phyloP scores from a whole-genome alignment of 2,329 filamentous ascomycete genomes.

The Sporothrix luriei region DNA sequence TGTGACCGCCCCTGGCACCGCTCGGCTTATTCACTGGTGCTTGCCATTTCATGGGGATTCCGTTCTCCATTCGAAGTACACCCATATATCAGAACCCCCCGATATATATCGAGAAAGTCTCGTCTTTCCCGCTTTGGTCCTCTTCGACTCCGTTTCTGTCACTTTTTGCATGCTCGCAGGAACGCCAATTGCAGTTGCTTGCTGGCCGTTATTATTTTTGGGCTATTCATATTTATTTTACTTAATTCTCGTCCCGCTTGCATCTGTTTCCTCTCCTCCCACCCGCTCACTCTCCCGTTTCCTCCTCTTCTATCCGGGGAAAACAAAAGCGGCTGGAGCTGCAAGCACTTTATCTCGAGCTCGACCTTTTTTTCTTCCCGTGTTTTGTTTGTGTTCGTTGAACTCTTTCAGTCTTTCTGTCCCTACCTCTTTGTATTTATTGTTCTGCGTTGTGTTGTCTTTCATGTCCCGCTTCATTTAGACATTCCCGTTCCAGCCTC shows the following conservation, averaged over 20 bases:
- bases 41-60: slow-evolving; percentile 1
- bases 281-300: neutral
- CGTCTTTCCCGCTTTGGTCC: slow-evolving; percentile 19
- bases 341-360: slow-evolving; percentile 24
- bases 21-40: neutral
- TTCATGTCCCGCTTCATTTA: slow-evolving; percentile 5
- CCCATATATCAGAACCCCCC: slow-evolving; percentile 19
- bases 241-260: slow-evolving; percentile 4
- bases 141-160: neutral
- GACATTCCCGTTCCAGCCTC: slow-evolving; percentile 2
- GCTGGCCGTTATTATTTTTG: slow-evolving; percentile 1
- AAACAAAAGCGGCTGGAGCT: slow-evolving; percentile 19
- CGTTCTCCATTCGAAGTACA: neutral
- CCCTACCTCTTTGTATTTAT: slow-evolving; percentile 16
- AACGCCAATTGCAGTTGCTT: slow-evolving; percentile 9
- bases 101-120: slow-evolving; percentile 26
- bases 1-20: slow-evolving; percentile 1
- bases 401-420: slow-evolving; percentile 7
- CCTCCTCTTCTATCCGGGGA: slow-evolving; percentile 6
- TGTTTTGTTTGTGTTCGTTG: neutral
- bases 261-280: slow-evolving; percentile 4
- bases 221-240: neutral
- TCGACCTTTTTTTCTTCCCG: slow-evolving; percentile 18
- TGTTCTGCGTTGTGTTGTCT: neutral
- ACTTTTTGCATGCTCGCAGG: slow-evolving; percentile 3